A percentile compares a stretch with the other conserved stretches of the same genome.
phyloP scores from a whole-genome alignment of 1,139 yeast species.

The Debaryomyces robertsiae region DNA sequence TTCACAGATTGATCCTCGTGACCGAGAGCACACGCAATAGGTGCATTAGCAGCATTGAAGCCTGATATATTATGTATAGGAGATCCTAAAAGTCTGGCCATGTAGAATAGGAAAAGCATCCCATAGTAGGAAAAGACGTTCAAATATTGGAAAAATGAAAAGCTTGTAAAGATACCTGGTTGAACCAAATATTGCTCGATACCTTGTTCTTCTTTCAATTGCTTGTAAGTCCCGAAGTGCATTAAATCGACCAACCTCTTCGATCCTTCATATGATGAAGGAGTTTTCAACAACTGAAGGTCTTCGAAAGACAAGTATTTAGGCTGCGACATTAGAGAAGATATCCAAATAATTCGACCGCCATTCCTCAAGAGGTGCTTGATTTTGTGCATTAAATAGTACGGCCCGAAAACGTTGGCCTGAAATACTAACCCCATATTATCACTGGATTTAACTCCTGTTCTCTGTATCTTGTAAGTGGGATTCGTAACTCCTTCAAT shows the following conservation, averaged over 20 bases:
- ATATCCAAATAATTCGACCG: conserved; percentile 80
- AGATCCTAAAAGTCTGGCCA: conserved; percentile 83
- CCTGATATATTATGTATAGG: conserved; percentile 89
- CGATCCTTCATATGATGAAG: conserved; percentile 86
- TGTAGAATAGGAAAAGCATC: conserved; percentile 78
- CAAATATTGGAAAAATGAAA: conserved; percentile 74
- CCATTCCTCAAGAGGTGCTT: conserved; percentile 53
- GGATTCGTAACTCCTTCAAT: conserved; percentile 83
- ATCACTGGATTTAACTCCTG: conserved; percentile 71
- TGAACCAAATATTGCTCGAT: conserved; percentile 79
- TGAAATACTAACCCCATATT: conserved; percentile 88
- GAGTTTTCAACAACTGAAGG: conserved; percentile 64
- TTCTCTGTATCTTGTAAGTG: conserved; percentile 75
- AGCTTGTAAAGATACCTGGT: conserved; percentile 92
- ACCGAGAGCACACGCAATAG: conserved; percentile 44
- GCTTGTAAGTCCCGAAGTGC: conserved; percentile 68
- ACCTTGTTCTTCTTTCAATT: conserved; percentile 47
- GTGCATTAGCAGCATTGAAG: conserved; percentile 86
- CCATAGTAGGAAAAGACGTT: conserved; percentile 80
- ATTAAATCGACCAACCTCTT: conserved; percentile 83
- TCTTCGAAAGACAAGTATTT: conserved; percentile 72
- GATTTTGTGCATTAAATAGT: conserved; percentile 70
- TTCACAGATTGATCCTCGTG: conserved; percentile 54
- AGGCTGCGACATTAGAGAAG: conserved; percentile 77
- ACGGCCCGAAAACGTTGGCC: conserved; percentile 95